Percentiles rank a stretch among this genome's conserved stretches.
phyloP scores from a whole-genome alignment of 768 basidiomycete species.

The Hirschioporus abietinus region DNA sequence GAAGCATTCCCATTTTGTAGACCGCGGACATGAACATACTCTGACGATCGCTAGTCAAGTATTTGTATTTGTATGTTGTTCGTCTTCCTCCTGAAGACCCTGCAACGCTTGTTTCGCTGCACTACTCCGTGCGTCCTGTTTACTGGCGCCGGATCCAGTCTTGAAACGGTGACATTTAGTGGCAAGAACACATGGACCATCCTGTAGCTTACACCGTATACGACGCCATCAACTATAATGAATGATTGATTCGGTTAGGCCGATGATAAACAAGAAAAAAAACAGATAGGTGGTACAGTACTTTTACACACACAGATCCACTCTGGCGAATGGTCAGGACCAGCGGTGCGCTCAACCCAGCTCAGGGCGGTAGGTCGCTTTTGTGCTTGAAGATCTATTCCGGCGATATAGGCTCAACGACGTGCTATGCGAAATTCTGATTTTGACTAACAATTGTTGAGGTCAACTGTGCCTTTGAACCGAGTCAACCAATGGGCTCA shows the following conservation, averaged over 20 bases:
- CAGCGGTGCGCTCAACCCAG: background rate
- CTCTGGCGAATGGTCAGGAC: background rate
- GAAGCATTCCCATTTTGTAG: too few relatives aligned
- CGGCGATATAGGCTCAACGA: background rate
- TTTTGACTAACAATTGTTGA: slow-evolving; percentile 1
- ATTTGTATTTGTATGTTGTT: background rate
- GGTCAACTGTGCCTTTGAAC: background rate
- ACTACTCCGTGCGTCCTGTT: background rate
- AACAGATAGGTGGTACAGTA: background rate
- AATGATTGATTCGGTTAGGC: background rate
- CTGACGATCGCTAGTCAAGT: background rate
- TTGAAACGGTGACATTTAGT: background rate
- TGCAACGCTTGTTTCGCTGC: background rate
- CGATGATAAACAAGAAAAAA: background rate
- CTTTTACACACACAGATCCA: slow-evolving; percentile 3
- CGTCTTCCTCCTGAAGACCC: background rate
- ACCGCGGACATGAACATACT: background rate
- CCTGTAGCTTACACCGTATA: background rate
- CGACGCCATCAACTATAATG: background rate
- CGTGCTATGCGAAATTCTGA: background rate
- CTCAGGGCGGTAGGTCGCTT: background rate
- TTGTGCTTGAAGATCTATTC: background rate
- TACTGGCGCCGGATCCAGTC: background rate
- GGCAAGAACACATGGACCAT: background rate
- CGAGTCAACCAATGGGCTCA: background rate